Percentiles rank a stretch among this genome's conserved stretches.
Conservation (phyloP, 306 rosid genomes). For the Quercus aquifolioides region DNA sequence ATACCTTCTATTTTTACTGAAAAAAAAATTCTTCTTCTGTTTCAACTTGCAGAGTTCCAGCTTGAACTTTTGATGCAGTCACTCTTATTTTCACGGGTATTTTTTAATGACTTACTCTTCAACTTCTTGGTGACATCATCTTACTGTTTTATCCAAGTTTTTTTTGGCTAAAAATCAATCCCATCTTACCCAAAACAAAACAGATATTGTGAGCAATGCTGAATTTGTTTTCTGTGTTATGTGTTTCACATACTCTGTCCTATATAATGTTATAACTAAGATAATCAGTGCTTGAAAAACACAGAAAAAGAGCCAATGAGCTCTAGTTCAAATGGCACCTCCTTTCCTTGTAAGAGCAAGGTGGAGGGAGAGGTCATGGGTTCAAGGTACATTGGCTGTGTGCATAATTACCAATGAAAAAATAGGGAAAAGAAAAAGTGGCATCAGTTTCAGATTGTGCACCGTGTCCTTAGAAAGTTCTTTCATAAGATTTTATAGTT, state of each 20-base stretch:
- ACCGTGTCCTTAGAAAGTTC: not conserved
- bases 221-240: not conserved
- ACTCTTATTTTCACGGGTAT: constrained; percentile 88
- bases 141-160: not conserved
- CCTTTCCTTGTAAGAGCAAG: too few species aligned
- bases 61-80: constrained; percentile 95
- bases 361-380: too few species aligned
- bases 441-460: not conserved
- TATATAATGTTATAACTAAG: constrained; percentile 2
- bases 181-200: not conserved
- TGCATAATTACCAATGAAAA: not conserved
- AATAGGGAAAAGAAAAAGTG: not conserved
- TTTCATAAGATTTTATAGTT: not conserved
- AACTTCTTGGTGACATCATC: constrained; percentile 3
- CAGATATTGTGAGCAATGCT: not conserved
- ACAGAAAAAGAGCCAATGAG: not conserved
- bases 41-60: constrained; percentile 73
- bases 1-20: not conserved
- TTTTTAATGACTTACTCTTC: not conserved
- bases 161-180: not conserved
- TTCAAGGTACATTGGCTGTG: too few species aligned
- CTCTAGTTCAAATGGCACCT: too few species aligned
- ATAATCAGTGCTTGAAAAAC: constrained; percentile 6
- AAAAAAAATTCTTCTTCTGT: constrained; percentile 31
- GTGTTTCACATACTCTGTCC: not conserved